Evolutionary conservation across 73 alveolate genomes (phyloP).

Genomic region (Paraurostyla sp.): DNA sequence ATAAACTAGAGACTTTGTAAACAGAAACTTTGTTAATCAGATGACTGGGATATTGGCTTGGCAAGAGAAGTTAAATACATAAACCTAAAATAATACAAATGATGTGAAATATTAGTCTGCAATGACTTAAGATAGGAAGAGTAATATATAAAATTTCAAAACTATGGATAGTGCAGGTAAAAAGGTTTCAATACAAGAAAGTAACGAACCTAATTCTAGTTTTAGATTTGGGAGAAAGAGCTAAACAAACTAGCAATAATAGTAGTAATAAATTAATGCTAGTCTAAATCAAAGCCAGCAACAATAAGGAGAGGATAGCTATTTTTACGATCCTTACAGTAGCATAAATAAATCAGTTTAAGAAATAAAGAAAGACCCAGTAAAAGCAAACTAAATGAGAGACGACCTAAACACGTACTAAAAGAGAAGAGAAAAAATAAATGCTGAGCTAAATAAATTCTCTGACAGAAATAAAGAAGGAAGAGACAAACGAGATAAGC

Average conservation of each 20-base stretch:
- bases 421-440: not conserved
- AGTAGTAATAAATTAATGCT: not conserved
- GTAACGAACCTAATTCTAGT: no score
- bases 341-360: no score
- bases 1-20: slow-evolving; percentile 9
- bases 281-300: not conserved
- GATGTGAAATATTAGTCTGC: no score
- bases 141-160: no score
- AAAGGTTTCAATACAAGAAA: no score
- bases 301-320: not conserved
- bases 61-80: no score
- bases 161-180: no score
- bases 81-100: no score
- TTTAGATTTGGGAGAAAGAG: not conserved
- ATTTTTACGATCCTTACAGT: not conserved
- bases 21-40: slow-evolving; percentile 15
- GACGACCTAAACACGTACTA: not conserved
- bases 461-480: slow-evolving; percentile 20
- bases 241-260: not conserved
- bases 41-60: slow-evolving; percentile 23
- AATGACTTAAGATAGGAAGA: no score
- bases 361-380: not conserved
- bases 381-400: not conserved
- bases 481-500: not conserved
- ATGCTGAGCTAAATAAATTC: not conserved